phyloP scores from a whole-genome alignment of 805 yeast genomes.

The Candida silvicultrix region DNA sequence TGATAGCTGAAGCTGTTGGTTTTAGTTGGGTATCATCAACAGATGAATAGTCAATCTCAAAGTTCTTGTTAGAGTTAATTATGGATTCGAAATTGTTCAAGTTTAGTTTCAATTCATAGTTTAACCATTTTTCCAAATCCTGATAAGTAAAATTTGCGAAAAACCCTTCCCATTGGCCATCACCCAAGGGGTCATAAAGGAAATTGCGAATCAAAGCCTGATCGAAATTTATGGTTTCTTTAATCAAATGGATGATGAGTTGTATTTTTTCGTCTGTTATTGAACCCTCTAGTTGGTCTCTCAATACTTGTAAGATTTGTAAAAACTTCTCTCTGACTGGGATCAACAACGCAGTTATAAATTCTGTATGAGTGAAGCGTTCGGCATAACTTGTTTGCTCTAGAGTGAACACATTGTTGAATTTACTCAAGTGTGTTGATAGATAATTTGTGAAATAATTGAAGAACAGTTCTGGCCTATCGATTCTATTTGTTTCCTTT shows the following conservation, averaged over 20 bases:
- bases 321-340: conserved; percentile 40
- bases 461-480: conserved; percentile 48
- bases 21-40: conserved; percentile 24
- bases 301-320: conserved; percentile 17
- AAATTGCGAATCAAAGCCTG: conserved; percentile 29
- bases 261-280: conserved; percentile 6
- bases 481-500: conserved; percentile 37
- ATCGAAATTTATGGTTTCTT: conserved; percentile 35
- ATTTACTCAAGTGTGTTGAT: conserved; percentile 29
- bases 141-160: conserved; percentile 15
- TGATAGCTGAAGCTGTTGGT: conserved; percentile 36
- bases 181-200: conserved; percentile 31
- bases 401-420: conserved; percentile 36
- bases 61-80: conserved; percentile 32
- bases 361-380: conserved; percentile 31
- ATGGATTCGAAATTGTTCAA: conserved; percentile 38
- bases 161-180: conserved; percentile 25
- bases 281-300: conserved; percentile 19
- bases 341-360: conserved; percentile 27
- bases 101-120: conserved; percentile 40
- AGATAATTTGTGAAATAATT: conserved; percentile 42
- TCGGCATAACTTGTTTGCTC: conserved; percentile 18
- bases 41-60: conserved; percentile 40
- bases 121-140: conserved; percentile 40
- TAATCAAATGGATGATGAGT: conserved; percentile 26